Base-by-base conservation (phyloP, 768 basidiomycete species). In the Baorangia bicolor region DNA sequence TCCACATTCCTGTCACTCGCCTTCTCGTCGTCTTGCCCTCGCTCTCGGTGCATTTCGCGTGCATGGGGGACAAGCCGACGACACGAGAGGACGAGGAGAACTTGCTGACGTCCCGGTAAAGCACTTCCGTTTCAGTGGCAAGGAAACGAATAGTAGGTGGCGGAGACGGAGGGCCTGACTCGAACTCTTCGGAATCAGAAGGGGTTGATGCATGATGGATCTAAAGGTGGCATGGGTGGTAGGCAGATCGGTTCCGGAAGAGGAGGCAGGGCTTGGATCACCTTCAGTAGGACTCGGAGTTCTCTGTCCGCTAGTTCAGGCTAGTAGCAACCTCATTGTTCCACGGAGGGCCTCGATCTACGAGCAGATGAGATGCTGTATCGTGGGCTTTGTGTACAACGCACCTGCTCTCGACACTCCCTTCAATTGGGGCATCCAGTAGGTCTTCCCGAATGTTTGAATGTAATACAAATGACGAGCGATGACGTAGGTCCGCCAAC, bases 291-390 rank as follows among this genome's bases (percentile, higher is more conserved):
- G 64, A 95, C 93, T 70, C 93, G 91, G 92, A 83, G 69, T 98
- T 98, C 72, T 98, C 95, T 34, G 81, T 86, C 23, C 95, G n/a
- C n/a, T n/a, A n/a, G n/a, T n/a, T n/a, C n/a, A n/a, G n/a, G n/a
- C n/a, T n/a, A n/a, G 86, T n/a, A 99, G 78, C 83, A 90, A 98
- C 20, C 92, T 85, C 28, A 98, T 85, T 0, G 95, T 91, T 6
- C 88, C 87, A 38, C 92, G 89, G n/a, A 98, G 81, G 14, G 89
- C 90, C 43, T 96, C 91, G 66, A 98, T 86, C 89, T 94, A 62
- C 23, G 55, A 13, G 53, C n/a, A 25, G 38, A 47, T 57, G 57
- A 64, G 60, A 62, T 46, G 14, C 18, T 18, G 8, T 39, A 16
- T 10, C 5, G 16, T 2, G 16, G 18, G 43, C 12, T 18, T 45